Conservation (phyloP, 2,329 filamentous ascomycete genomes). For the Chlorencoelia australis region DNA sequence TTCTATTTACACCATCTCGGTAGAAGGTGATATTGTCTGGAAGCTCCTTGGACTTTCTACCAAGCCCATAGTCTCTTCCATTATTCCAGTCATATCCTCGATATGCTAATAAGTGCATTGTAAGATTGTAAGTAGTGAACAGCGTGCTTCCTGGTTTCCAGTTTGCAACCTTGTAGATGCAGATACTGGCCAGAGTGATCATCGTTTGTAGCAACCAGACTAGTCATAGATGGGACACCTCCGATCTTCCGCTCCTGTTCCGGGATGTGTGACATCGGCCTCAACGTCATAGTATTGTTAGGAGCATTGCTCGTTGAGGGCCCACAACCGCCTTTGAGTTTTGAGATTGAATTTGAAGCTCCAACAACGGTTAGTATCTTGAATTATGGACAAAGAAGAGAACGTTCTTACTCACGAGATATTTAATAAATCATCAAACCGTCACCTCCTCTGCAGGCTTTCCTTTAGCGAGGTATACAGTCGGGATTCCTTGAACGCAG, state of each 20-base stretch:
- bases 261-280: constrained; percentile 2
- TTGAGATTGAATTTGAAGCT: constrained; percentile 1
- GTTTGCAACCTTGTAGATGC: neutral
- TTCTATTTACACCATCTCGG: neutral
- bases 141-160: neutral
- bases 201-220: neutral
- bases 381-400: no score
- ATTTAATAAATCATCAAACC: no score
- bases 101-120: neutral
- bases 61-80: neutral
- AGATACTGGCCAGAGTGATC: neutral
- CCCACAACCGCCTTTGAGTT: no score
- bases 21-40: neutral
- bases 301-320: no score
- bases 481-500: neutral
- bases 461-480: neutral
- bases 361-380: neutral
- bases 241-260: neutral
- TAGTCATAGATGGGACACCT: neutral
- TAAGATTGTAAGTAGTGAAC: neutral
- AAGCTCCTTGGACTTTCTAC: neutral
- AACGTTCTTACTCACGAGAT: neutral
- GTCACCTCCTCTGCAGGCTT: no score
- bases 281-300: no score
- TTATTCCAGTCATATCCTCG: neutral